These are phyloP conservation scores for Termitomyces sp. DNA, from an alignment of 768 basidiomycete genomes.

Conservation along the genomic window DNA sequence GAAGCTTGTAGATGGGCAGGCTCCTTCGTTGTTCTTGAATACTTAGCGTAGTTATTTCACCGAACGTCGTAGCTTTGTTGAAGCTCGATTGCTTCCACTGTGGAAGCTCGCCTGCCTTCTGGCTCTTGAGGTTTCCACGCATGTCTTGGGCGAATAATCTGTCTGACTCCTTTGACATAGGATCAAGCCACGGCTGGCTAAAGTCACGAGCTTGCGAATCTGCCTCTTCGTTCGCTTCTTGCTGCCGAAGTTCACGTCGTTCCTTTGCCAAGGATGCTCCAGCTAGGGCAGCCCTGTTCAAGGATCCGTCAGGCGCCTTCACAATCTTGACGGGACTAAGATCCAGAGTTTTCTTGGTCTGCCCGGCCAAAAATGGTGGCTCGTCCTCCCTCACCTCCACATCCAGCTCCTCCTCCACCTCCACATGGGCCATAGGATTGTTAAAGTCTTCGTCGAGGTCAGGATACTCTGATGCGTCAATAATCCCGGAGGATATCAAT, in stretches of 20 bases:
- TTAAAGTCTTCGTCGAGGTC: conserved; percentile 85
- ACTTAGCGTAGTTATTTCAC: conserved; percentile 84
- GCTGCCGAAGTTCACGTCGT: conserved; percentile 88
- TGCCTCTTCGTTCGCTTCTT: conserved; percentile 91
- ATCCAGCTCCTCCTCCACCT: conserved; percentile 95
- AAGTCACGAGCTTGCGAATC: conserved; percentile 95
- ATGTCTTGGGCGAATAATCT: conserved; percentile 92
- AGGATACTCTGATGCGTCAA: conserved; percentile 91
- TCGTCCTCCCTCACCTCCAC: conserved; percentile 98
- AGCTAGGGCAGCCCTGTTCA: conserved; percentile 93
- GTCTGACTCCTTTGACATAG: conserved; percentile 88
- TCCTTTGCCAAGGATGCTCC: conserved; percentile 95
- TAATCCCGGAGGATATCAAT: conserved; percentile 91
- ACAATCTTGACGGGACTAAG: conserved; percentile 97
- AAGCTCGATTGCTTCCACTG: conserved; percentile 91
- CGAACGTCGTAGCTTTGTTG: conserved; percentile 95
- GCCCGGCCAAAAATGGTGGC: conserved; percentile 92
- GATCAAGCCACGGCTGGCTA: conserved; percentile 95
- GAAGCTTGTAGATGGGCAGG: conserved; percentile 93
- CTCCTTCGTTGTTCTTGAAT: conserved; percentile 93
- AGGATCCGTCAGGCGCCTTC: conserved; percentile 96
- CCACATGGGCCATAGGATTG: conserved; percentile 73
- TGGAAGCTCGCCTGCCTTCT: conserved; percentile 78
- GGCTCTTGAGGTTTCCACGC: conserved; percentile 75
- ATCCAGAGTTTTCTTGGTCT: conserved; percentile 93